phyloP scores from a whole-genome alignment of 148 eudicot species.

The Rhododendron simsii region DNA sequence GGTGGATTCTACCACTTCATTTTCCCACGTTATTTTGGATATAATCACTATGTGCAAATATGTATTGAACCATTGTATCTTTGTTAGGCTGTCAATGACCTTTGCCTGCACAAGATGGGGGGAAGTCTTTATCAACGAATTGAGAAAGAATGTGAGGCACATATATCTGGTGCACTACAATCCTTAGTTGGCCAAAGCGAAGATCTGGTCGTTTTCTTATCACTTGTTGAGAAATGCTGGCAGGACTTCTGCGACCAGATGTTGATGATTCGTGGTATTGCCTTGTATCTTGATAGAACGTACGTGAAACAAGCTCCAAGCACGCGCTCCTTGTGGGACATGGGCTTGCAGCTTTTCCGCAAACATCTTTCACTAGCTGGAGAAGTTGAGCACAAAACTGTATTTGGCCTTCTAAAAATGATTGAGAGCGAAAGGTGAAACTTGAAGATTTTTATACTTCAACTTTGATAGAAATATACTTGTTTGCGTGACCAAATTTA shows the following conservation, averaged over 20 bases:
- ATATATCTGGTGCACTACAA: constrained; percentile 60
- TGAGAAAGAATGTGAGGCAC: constrained; percentile 83
- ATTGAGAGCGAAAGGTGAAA: constrained; percentile 89
- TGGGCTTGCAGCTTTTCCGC: constrained; percentile 94
- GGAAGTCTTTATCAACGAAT: constrained; percentile 85
- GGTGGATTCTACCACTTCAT: constrained; percentile 29
- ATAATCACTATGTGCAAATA: not conserved
- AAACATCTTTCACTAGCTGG: constrained; percentile 77
- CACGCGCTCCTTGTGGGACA: constrained; percentile 91
- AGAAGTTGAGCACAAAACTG: constrained; percentile 93
- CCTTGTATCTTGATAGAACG: constrained; percentile 89
- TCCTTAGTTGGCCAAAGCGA: constrained; percentile 92
- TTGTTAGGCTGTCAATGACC: constrained; percentile 84
- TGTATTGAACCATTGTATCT: not conserved
- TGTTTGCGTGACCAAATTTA: not conserved
- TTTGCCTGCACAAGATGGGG: constrained; percentile 91
- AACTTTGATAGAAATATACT: not conserved
- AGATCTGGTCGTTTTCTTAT: constrained; percentile 83
- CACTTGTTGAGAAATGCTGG: constrained; percentile 93
- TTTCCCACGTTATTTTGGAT: not conserved
- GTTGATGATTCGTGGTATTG: constrained; percentile 96
- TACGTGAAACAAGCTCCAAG: constrained; percentile 87
- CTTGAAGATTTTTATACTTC: not conserved
- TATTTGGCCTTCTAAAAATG: constrained; percentile 89
- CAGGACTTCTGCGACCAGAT: constrained; percentile 96